Evolutionary conservation across 768 basidiomycete species (phyloP).

Genomic region (Crucibulum laeve): DNA sequence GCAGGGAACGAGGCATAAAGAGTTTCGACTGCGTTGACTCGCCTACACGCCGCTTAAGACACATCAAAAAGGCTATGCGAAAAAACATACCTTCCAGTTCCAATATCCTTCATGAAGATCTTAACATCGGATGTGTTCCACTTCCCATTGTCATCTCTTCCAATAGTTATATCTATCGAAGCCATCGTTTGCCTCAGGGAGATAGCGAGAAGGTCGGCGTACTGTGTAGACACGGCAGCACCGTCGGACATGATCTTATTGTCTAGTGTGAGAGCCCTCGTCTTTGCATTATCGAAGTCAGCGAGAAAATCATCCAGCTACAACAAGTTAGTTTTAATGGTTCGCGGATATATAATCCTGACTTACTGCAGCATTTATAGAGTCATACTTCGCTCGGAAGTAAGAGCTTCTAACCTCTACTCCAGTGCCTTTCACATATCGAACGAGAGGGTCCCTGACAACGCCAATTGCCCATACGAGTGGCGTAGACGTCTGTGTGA

Average conservation of each 20-base stretch:
- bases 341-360: background rate
- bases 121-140: conserved; percentile 37
- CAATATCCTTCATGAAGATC: conserved; percentile 45
- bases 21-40: conserved; percentile 41
- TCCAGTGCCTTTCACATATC: conserved; percentile 17
- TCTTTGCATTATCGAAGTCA: conserved; percentile 32
- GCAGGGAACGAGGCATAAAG: conserved; percentile 40
- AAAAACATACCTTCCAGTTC: conserved; percentile 31
- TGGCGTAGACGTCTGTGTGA: conserved; percentile 21
- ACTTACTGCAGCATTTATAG: conserved; percentile 26
- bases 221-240: conserved; percentile 27
- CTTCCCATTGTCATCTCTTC: conserved; percentile 18
- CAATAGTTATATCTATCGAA: conserved; percentile 42
- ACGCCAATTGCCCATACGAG: conserved; percentile 34
- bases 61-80: too few relatives aligned
- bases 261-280: conserved; percentile 35
- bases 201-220: conserved; percentile 36
- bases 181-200: conserved; percentile 41
- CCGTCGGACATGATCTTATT: conserved; percentile 30
- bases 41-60: too few relatives aligned
- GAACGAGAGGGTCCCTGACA: conserved; percentile 28
- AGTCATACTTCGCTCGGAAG: conserved; percentile 27
- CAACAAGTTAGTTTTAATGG: background rate
- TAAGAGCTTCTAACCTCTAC: conserved; percentile 28
- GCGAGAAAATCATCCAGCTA: conserved; percentile 37